Percentiles rank a stretch among this genome's conserved stretches.
Conservation (phyloP, 768 basidiomycete genomes). For the Mycena sanguinolenta region DNA sequence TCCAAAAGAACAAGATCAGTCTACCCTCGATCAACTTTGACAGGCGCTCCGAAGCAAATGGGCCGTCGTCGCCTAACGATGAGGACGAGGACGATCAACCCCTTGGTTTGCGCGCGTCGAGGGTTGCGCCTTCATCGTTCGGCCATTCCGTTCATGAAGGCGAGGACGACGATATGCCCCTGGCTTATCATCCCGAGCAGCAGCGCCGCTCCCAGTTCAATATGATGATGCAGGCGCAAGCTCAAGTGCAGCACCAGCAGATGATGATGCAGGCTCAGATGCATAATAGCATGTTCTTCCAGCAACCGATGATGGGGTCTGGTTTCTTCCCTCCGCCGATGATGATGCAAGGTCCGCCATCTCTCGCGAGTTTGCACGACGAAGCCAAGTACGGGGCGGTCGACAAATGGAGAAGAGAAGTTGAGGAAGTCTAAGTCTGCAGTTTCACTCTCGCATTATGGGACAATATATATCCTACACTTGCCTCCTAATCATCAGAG, state of each 20-base stretch:
- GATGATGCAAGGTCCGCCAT: constrained; percentile 65
- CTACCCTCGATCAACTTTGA: constrained; percentile 61
- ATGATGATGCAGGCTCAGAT: constrained; percentile 85
- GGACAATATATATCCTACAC: constrained; percentile 8
- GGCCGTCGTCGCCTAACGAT: constrained; percentile 47
- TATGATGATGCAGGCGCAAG: constrained; percentile 53
- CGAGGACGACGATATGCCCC: constrained; percentile 78
- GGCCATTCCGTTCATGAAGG: constrained; percentile 38
- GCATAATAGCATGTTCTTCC: constrained; percentile 82
- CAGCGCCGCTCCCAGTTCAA: constrained; percentile 80
- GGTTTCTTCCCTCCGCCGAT: constrained; percentile 75
- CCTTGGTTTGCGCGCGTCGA: constrained; percentile 77
- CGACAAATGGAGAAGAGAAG: constrained; percentile 85
- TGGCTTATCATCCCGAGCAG: constrained; percentile 84
- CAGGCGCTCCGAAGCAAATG: constrained; percentile 40
- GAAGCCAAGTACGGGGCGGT: constrained; percentile 77
- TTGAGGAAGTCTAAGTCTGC: constrained; percentile 59
- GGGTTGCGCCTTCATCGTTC: constrained; percentile 47
- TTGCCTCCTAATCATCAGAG: neutral
- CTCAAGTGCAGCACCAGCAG: constrained; percentile 68
- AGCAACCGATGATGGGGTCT: constrained; percentile 77
- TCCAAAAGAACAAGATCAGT: constrained; percentile 60
- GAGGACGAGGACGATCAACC: constrained; percentile 81
- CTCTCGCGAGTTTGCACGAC: constrained; percentile 57
- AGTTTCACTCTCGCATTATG: neutral